Percentiles rank a stretch among this genome's conserved stretches.
Evolutionary conservation across 176 grass and related monocot genomes (phyloP).

Genomic region (Aegilops sharonensis): DNA sequence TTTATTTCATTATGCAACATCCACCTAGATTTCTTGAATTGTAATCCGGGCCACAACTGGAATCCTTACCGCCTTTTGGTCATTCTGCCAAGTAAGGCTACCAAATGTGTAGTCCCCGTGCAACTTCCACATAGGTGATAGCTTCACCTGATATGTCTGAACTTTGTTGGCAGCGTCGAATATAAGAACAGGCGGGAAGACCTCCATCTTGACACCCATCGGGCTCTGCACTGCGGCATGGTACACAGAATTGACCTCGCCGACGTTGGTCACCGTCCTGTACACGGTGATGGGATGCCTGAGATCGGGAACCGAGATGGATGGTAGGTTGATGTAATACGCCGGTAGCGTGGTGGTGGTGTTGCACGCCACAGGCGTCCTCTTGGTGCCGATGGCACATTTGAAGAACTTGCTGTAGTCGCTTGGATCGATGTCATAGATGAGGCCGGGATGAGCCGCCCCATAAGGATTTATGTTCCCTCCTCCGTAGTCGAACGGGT

Average conservation of each 20-base stretch:
- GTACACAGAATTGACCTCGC: constrained; percentile 23
- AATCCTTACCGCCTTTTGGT: no score
- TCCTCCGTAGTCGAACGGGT: constrained; percentile 34
- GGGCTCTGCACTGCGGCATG: not conserved
- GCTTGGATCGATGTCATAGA: no score
- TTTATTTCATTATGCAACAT: not conserved
- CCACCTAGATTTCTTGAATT: no score
- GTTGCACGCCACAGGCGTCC: not conserved
- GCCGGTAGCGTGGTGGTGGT: not conserved
- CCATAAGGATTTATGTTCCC: not conserved
- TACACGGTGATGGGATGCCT: not conserved
- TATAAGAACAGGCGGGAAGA: constrained; percentile 16
- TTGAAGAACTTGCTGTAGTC: no score
- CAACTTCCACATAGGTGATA: not conserved
- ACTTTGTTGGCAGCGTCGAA: constrained; percentile 22
- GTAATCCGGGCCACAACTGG: no score
- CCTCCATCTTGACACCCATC: constrained; percentile 15
- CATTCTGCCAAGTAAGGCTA: no score
- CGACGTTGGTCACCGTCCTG: constrained; percentile 24
- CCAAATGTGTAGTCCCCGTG: no score
- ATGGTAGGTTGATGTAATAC: constrained; percentile 27
- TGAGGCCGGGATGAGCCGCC: no score
- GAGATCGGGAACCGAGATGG: constrained; percentile 25
- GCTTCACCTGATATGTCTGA: not conserved
- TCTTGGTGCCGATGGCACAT: not conserved